phyloP scores from a whole-genome alignment of 495 filamentous ascomycete genomes.

The Penicillium riverlandense region DNA sequence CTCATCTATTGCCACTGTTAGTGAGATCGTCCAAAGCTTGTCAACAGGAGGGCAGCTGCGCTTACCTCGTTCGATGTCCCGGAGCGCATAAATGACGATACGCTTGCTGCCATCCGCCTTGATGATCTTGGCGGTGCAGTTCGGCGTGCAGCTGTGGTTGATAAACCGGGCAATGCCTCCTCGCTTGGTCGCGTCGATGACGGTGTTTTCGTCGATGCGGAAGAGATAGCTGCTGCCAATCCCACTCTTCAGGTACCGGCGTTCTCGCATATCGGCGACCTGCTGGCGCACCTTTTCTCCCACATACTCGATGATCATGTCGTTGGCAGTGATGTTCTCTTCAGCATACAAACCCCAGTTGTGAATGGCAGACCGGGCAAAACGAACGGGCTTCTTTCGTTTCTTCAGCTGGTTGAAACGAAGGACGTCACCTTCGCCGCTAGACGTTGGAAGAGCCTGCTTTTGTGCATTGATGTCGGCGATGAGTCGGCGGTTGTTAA shows the following conservation, averaged over 20 bases:
- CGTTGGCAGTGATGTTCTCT: conserved; percentile 93
- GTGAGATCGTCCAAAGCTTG: conserved; percentile 9
- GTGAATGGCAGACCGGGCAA: conserved; percentile 95
- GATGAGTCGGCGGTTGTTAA: conserved; percentile 87
- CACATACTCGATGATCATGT: conserved; percentile 99
- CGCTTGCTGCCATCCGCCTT: conserved; percentile 98
- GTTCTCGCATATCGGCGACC: conserved; percentile 90
- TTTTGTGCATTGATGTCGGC: conserved; percentile 93
- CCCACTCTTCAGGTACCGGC: conserved; percentile 86
- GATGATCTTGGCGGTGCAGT: conserved; percentile 99
- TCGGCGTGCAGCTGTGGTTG: conserved; percentile 96
- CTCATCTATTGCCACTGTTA: conserved; percentile 66
- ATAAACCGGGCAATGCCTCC: conserved; percentile 98
- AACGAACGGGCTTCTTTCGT: conserved; percentile 97
- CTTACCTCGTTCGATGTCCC: conserved; percentile 92
- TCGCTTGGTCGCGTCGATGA: conserved; percentile 97
- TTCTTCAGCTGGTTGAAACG: conserved; percentile 99
- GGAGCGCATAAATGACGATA: conserved; percentile 95
- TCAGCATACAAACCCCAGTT: conserved; percentile 98
- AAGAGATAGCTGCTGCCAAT: conserved; percentile 98
- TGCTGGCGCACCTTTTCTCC: conserved; percentile 95
- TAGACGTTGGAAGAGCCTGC: conserved; percentile 61
- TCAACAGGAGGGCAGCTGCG: conserved; percentile 8
- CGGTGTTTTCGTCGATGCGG: conserved; percentile 93
- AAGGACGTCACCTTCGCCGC: conserved; percentile 76